phyloP scores from a whole-genome alignment of 2,329 filamentous ascomycete genomes.

The Dactylellina haptotyla region DNA sequence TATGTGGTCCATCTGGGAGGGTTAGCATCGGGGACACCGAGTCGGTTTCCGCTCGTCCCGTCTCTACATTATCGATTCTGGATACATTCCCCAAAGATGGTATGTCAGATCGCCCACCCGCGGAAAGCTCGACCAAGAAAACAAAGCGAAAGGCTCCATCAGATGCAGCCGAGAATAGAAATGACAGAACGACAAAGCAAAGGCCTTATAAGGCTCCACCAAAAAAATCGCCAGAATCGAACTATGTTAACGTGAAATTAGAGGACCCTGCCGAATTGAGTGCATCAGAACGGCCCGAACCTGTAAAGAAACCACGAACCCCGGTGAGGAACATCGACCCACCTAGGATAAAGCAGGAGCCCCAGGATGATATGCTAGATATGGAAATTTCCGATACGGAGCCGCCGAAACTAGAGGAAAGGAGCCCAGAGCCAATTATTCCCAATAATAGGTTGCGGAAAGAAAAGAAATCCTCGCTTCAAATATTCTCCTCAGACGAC shows the following conservation, averaged over 20 bases:
- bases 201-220: too few relatives aligned
- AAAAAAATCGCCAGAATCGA: too few relatives aligned
- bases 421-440: neutral
- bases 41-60: conserved; percentile 25
- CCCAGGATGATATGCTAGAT: neutral
- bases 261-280: too few relatives aligned
- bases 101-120: too few relatives aligned
- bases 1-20: conserved; percentile 41
- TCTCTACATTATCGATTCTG: conserved; percentile 26
- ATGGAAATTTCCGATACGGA: neutral
- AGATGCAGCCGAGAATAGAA: too few relatives aligned
- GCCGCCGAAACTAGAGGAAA: neutral
- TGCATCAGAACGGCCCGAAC: too few relatives aligned
- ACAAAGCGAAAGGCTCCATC: neutral
- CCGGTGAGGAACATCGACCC: neutral
- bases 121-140: neutral
- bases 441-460: neutral
- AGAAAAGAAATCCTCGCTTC: neutral
- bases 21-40: neutral
- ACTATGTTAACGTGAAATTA: too few relatives aligned
- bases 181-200: too few relatives aligned
- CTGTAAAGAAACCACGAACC: neutral
- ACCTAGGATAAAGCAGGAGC: neutral
- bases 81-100: conserved; percentile 16
- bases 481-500: conserved; percentile 18